These are phyloP conservation scores for Cryptococcus sp. DNA, from an alignment of 1,284 basidiomycete species.

Conservation along the genomic window DNA sequence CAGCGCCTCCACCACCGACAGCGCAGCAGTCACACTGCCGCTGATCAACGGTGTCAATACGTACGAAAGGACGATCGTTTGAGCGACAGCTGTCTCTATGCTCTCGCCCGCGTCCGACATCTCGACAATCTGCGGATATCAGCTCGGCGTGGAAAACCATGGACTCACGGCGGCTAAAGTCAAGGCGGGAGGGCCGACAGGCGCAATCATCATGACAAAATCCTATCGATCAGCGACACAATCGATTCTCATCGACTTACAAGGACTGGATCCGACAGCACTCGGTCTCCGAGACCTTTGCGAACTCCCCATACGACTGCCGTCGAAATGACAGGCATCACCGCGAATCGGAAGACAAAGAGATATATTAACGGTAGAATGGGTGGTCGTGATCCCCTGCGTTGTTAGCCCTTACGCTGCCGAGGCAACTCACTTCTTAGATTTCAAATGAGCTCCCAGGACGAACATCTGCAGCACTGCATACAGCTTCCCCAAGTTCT, in stretches of 20 bases:
- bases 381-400: slow-evolving; percentile 28
- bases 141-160: neutral
- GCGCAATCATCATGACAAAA: slow-evolving; percentile 43
- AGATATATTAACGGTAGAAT: slow-evolving; percentile 35
- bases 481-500: slow-evolving; percentile 45
- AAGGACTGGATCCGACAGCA: slow-evolving; percentile 36
- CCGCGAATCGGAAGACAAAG: slow-evolving; percentile 43
- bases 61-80: slow-evolving; percentile 40
- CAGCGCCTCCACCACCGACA: slow-evolving; percentile 24
- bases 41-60: slow-evolving; percentile 40
- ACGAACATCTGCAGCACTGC: slow-evolving; percentile 48
- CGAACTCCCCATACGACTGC: slow-evolving; percentile 35
- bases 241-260: slow-evolving; percentile 13
- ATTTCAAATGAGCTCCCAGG: slow-evolving; percentile 37
- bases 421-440: slow-evolving; percentile 17
- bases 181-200: slow-evolving; percentile 50
- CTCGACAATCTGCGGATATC: slow-evolving; percentile 20
- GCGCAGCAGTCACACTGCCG: slow-evolving; percentile 31
- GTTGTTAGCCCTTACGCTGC: slow-evolving; percentile 2
- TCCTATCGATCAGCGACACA: slow-evolving; percentile 23
- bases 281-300: slow-evolving; percentile 23
- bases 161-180: slow-evolving; percentile 42
- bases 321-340: slow-evolving; percentile 41
- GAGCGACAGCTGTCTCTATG: slow-evolving; percentile 36
- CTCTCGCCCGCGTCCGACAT: slow-evolving; percentile 33